Evolutionary conservation across 208 protist species (phyloP).

Genomic region (Baffinella frigidus): DNA sequence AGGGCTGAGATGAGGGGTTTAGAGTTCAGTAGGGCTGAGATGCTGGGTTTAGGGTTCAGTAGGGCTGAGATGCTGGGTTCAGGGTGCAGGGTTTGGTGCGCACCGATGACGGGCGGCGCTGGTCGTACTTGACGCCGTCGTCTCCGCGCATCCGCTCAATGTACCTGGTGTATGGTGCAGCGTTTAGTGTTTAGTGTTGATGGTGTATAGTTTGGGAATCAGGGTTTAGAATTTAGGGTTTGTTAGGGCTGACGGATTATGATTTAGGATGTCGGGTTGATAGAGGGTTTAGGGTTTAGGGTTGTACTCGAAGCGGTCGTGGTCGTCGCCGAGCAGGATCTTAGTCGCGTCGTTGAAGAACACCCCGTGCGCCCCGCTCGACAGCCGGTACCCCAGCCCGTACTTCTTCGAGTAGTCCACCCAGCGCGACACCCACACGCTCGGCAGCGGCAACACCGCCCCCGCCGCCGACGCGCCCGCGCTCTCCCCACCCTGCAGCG

Average conservation of each 20-base stretch:
- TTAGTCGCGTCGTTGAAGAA: constrained; percentile 96
- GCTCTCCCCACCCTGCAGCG: too few relatives aligned
- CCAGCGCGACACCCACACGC: constrained; percentile 85
- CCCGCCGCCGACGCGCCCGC: neutral
- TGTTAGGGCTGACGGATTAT: too few relatives aligned
- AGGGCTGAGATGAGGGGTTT: too few relatives aligned
- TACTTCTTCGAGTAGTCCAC: constrained; percentile 95
- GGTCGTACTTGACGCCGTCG: constrained; percentile 51
- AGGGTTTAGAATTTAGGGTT: too few relatives aligned
- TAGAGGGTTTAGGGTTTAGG: constrained; percentile 65
- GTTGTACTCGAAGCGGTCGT: constrained; percentile 41
- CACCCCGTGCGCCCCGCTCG: constrained; percentile 87
- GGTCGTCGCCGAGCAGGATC: constrained; percentile 84
- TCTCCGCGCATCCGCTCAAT: constrained; percentile 76
- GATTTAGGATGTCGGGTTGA: constrained; percentile 67
- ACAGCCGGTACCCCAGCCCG: constrained; percentile 92
- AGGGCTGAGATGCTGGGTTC: too few relatives aligned
- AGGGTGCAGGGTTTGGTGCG: too few relatives aligned
- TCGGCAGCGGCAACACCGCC: neutral
- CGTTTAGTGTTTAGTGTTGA: too few relatives aligned
- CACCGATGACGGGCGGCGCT: neutral
- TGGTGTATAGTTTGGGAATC: too few relatives aligned
- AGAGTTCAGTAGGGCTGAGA: too few relatives aligned
- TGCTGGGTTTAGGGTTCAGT: too few relatives aligned
- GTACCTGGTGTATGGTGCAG: too few relatives aligned